A percentile compares a stretch with the other conserved stretches of the same genome.
These are phyloP conservation scores for Yamadazyma ubonensis DNA, from an alignment of 805 yeast species.

Conservation along the genomic window DNA sequence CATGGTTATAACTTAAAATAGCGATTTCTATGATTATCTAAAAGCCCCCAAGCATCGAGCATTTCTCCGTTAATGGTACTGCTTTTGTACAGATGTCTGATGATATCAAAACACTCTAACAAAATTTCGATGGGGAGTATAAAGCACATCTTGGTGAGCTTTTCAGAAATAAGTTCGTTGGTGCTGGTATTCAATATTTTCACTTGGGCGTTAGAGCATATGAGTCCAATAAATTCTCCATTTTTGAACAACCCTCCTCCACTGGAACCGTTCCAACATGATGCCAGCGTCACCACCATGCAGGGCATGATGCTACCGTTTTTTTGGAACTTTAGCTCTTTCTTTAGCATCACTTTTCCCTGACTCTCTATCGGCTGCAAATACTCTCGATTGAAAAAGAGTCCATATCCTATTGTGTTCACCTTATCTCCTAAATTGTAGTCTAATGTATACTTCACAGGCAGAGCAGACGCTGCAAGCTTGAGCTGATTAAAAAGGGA, in stretches of 20 bases:
- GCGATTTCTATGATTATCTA: constrained; percentile 7
- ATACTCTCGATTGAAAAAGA: constrained; percentile 25
- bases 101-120: constrained; percentile 19
- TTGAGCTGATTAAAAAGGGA: constrained; percentile 14
- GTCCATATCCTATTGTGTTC: constrained; percentile 39
- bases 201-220: constrained; percentile 46
- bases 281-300: constrained; percentile 38
- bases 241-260: constrained; percentile 44
- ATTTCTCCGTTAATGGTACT: constrained; percentile 5
- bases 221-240: constrained; percentile 37
- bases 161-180: constrained; percentile 23
- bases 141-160: constrained; percentile 30
- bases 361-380: constrained; percentile 30
- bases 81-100: background rate
- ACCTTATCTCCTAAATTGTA: constrained; percentile 24
- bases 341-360: constrained; percentile 28
- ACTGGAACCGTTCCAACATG: constrained; percentile 53
- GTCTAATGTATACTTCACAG: constrained; percentile 6
- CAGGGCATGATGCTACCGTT: constrained; percentile 3
- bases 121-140: constrained; percentile 34
- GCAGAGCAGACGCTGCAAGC: constrained; percentile 7
- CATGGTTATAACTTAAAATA: constrained; percentile 4
- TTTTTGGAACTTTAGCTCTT: constrained; percentile 7
- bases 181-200: constrained; percentile 18
- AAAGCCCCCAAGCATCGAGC: constrained; percentile 13